Conservation (phyloP, 2,329 filamentous ascomycete species). For the Hypoxylon sp. region DNA sequence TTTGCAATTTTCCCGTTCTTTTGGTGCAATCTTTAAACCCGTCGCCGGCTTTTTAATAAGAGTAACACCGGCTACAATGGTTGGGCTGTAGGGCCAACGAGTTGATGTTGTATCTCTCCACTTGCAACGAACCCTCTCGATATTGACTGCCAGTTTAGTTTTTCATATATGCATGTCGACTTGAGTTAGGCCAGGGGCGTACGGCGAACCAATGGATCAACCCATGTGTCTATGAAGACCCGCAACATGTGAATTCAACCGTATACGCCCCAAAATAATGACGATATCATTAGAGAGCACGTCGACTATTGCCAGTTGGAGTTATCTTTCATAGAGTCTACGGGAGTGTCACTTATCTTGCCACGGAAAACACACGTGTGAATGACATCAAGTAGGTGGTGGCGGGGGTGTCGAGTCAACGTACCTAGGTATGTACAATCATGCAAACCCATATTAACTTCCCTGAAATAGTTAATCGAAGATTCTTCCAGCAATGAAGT, state of each 20-base stretch:
- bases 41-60: slow-evolving; percentile 38
- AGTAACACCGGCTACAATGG: slow-evolving; percentile 32
- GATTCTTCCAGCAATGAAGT: slow-evolving; percentile 27
- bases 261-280: slow-evolving; percentile 33
- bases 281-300: slow-evolving; percentile 16
- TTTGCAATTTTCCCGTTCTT: slow-evolving; percentile 33
- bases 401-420: background rate
- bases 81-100: slow-evolving; percentile 39
- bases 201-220: slow-evolving; percentile 21
- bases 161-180: slow-evolving; percentile 29
- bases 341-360: slow-evolving; percentile 1
- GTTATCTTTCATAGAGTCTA: slow-evolving; percentile 6
- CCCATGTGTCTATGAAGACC: slow-evolving; percentile 25
- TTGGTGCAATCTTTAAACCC: slow-evolving; percentile 28
- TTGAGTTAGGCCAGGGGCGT: slow-evolving; percentile 20
- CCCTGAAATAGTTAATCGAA: slow-evolving; percentile 7
- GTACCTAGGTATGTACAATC: background rate
- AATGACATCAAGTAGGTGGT: slow-evolving; percentile 17
- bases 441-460: slow-evolving; percentile 23
- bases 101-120: slow-evolving; percentile 40
- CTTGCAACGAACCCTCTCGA: slow-evolving; percentile 38
- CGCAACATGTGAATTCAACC: slow-evolving; percentile 44
- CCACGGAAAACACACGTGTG: background rate
- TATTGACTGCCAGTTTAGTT: slow-evolving; percentile 38
- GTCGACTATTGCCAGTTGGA: background rate